Base-by-base conservation (phyloP, 1,139 yeast species). In the Kodamaea ohmeri region DNA sequence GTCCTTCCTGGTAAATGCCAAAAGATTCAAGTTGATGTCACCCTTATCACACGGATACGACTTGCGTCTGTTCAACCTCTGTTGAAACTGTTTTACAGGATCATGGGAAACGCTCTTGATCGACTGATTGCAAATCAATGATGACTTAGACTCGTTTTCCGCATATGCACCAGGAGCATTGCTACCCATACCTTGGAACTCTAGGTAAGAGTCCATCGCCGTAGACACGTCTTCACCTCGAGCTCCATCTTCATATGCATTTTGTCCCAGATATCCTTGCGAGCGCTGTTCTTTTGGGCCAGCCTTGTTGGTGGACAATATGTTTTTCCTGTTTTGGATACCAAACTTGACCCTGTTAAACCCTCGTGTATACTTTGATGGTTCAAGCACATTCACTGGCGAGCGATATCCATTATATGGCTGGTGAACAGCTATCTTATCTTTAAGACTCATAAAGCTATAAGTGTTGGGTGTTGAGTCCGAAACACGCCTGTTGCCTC, bases 321-420 rank as follows among this genome's bases (percentile, higher is more conserved):
- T 31, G 35, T 48, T 38, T 29, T 29, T 49, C 21, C 57, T 53
- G 34, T 56, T 55, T 42, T 58, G 71, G 20, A 67, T 49, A 0
- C 74, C 71, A 14, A 66, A 47, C 39, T 61, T 66, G 63, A 67
- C 60, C 42, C 57, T 53, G 31, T 61, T 63, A 22, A 68, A 55
- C 1, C 74, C 70, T 28, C 66, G 57, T 2, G 71, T 56, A 38
- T 61, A 61, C 38, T 54, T 48, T 2, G 68, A 58, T 13, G 52
- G 42, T 26, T 66, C 71, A 25, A 42, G 35, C 6, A 43, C 21
- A 21, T 26, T 25, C 6, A 6, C 13, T 4, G 30, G 3, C n/a
- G 32, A 35, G 4, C 26, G 24, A 19, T 4, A 6, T 12, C 32
- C 22, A 13, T 12, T 17, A 16, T 26, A 27, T 12, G 22, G 26